Percentiles rank a stretch among this genome's conserved stretches.
Evolutionary conservation across 371 early-diverging fungal genomes (phyloP).

Genomic region (Haplosporangium sp.): DNA sequence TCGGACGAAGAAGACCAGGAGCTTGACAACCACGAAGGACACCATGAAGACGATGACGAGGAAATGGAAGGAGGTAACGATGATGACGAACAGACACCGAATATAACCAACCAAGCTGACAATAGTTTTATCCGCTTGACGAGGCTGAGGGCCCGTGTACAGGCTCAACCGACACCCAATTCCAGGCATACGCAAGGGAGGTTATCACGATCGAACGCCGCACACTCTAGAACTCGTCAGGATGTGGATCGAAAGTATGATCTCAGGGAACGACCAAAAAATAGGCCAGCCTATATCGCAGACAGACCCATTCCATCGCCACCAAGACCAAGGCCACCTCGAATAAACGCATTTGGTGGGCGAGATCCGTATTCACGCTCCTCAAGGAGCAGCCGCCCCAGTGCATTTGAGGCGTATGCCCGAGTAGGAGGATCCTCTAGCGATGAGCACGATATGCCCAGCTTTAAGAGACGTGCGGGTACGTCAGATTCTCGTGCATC

Average conservation of each 20-base stretch:
- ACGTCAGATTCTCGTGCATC: constrained; percentile 27
- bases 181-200: constrained; percentile 16
- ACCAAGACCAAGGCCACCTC: constrained; percentile 27
- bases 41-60: constrained; percentile 21
- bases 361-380: constrained; percentile 25
- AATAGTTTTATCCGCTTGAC: constrained; percentile 34
- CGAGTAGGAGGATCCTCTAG: constrained; percentile 52
- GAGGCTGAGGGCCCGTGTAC: constrained; percentile 33
- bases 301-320: constrained; percentile 47
- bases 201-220: constrained; percentile 23
- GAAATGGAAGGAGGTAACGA: constrained; percentile 26
- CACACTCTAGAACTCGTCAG: constrained; percentile 29
- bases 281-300: constrained; percentile 44
- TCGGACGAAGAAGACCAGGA: constrained; percentile 44
- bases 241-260: constrained; percentile 49
- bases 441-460: constrained; percentile 39
- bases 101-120: constrained; percentile 18
- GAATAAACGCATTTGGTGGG: constrained; percentile 25
- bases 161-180: constrained; percentile 20
- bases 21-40: constrained; percentile 16
- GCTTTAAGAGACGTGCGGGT: constrained; percentile 41
- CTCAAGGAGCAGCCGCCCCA: constrained; percentile 26
- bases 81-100: constrained; percentile 19
- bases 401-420: constrained; percentile 29
- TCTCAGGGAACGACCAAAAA: constrained; percentile 50